Base-by-base conservation (phyloP, 225 moss, liverwort and hornwort species). In the Rhytidiadelphus loreus region DNA sequence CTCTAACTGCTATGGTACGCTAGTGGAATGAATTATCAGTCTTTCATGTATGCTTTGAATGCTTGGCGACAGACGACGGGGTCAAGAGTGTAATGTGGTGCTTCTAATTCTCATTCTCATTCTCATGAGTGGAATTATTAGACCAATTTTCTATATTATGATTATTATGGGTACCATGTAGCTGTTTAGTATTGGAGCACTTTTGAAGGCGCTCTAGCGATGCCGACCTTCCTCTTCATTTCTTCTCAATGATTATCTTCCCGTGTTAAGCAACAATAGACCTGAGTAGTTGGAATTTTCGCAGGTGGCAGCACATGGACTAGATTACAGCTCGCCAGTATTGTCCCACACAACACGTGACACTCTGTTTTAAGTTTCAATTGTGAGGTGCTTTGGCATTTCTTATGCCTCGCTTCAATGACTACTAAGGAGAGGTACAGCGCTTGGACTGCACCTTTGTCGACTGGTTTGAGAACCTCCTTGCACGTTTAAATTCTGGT, bases 271-370 rank as follows among this genome's bases (percentile, higher is more conserved):
- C 32, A 74, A 11, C 68, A 77, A 41, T 16, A 66, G 66, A 78
- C 59, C 87, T 93, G 77, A 91, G 53, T 72, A 33, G 52, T 87
- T 87, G 65, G 24, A 80, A 77, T 85, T 11, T 87, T 86, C 85
- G 92, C 95, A 97, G 96, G 96, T 98, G 88, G 98, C 93, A 63
- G 97, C 98, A 91, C 98, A 98, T 91, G 98, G 97, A 92, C 96
- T 98, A 80, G 98, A 98, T 94, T 98, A 97, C 92, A 95, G 98
- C 89, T 98, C 98, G 68, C 95, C 94, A 87, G 97, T 97, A 83
- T 90, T 95, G 86, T 91, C 93, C n/a, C 94, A 93, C 70, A 95
- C 95, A 81, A 92, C 96, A 55, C 95, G 95, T 75, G 95, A 96
- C 88, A 91, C 93, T 82, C 90, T 89, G 53, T 91, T 93, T 89